These are phyloP conservation scores for Diplodia mutila DNA, from an alignment of 2,329 filamentous ascomycete genomes.

Conservation along the genomic window DNA sequence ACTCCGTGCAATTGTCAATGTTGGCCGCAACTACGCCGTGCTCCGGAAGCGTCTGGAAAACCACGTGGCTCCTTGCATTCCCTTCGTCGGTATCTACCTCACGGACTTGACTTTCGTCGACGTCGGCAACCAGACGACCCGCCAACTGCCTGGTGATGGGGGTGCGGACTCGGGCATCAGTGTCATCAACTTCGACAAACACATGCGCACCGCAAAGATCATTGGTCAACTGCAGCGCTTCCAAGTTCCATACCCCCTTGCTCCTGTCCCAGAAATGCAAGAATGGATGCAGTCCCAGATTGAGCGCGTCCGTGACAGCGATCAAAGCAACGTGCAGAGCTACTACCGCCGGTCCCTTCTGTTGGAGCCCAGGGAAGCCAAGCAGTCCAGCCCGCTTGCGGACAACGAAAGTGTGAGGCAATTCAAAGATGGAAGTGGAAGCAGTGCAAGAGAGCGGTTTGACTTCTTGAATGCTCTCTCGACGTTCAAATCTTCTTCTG, in stretches of 20 bases:
- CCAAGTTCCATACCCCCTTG: slow-evolving; percentile 87
- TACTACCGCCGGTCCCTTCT: slow-evolving; percentile 84
- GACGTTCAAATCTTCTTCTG: slow-evolving; percentile 19
- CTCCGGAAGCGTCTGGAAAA: slow-evolving; percentile 82
- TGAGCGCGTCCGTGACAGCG: slow-evolving; percentile 68
- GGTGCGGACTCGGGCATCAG: slow-evolving; percentile 68
- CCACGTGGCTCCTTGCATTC: slow-evolving; percentile 87
- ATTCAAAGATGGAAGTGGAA: slow-evolving; percentile 3
- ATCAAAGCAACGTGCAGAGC: slow-evolving; percentile 65
- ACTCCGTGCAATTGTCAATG: slow-evolving; percentile 83
- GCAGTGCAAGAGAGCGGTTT: slow-evolving; percentile 21
- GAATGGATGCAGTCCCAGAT: slow-evolving; percentile 89
- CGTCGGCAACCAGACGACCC: slow-evolving; percentile 86
- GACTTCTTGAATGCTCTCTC: slow-evolving; percentile 25
- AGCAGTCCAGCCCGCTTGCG: slow-evolving; percentile 19
- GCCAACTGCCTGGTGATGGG: slow-evolving; percentile 66
- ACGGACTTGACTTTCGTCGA: slow-evolving; percentile 97
- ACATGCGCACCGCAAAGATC: slow-evolving; percentile 90
- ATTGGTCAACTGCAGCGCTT: slow-evolving; percentile 95
- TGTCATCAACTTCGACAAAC: slow-evolving; percentile 98
- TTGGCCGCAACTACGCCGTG: slow-evolving; percentile 86
- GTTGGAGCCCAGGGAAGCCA: slow-evolving; percentile 72
- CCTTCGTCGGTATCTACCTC: slow-evolving; percentile 94
- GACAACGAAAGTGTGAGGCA: slow-evolving; percentile 11
- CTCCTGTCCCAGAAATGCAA: slow-evolving; percentile 84